A percentile compares a stretch with the other conserved stretches of the same genome.
Evolutionary conservation across 2,329 filamentous ascomycete genomes (phyloP).

Genomic region (Aspergillus pseudotamarii): DNA sequence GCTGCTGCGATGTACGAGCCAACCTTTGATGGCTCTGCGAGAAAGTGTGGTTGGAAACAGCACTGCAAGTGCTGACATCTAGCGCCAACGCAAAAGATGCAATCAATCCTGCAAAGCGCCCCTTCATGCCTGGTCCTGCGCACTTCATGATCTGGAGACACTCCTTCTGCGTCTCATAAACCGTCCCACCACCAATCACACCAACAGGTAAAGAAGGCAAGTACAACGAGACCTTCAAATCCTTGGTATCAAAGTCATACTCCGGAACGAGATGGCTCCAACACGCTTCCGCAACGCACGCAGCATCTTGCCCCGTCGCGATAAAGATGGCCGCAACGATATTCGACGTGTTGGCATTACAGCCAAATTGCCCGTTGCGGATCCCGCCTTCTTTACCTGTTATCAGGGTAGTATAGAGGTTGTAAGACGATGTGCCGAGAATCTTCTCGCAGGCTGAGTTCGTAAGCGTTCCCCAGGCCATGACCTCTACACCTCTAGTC

Average conservation of each 20-base stretch:
- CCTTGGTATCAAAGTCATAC: slow-evolving; percentile 20
- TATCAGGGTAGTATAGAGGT: slow-evolving; percentile 12
- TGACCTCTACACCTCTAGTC: slow-evolving; percentile 27
- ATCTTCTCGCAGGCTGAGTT: slow-evolving; percentile 20
- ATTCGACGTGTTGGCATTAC: slow-evolving; percentile 24
- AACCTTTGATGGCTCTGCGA: too few species aligned
- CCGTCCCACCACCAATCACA: slow-evolving; percentile 28
- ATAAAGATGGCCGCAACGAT: slow-evolving; percentile 27
- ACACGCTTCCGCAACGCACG: slow-evolving; percentile 21
- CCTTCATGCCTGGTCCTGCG: too few species aligned
- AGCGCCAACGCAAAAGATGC: too few species aligned
- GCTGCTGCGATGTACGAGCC: too few species aligned
- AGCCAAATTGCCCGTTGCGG: slow-evolving; percentile 22
- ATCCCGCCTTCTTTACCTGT: slow-evolving; percentile 19
- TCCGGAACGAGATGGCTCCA: slow-evolving; percentile 26
- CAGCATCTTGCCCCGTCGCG: slow-evolving; percentile 28
- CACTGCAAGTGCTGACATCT: too few species aligned
- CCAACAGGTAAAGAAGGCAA: slow-evolving; percentile 31
- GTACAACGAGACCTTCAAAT: slow-evolving; percentile 27
- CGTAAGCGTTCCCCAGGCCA: slow-evolving; percentile 28
- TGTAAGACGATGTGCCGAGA: slow-evolving; percentile 15
- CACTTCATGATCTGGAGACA: slow-evolving; percentile 10
- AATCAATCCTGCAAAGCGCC: too few species aligned
- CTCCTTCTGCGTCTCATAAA: slow-evolving; percentile 28
- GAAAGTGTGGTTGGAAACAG: too few species aligned